phyloP scores from a whole-genome alignment of 1,284 basidiomycete genomes.

The Mycosarcoma mackinlayi region DNA sequence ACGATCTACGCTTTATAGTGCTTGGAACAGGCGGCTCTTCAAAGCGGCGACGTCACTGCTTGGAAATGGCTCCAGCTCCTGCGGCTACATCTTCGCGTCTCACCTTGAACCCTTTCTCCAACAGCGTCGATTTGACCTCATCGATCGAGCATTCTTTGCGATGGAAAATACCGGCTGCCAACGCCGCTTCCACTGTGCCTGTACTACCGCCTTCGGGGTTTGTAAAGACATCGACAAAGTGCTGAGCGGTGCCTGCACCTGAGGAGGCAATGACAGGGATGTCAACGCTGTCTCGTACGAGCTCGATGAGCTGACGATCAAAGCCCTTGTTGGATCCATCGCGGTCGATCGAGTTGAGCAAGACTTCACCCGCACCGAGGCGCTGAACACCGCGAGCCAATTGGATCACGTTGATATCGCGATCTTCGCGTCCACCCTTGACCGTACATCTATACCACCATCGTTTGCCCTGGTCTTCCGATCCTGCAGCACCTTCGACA shows the following conservation, averaged over 20 bases:
- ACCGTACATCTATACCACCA: conserved; percentile 99
- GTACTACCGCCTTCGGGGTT: conserved; percentile 38
- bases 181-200: conserved; percentile 81
- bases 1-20: too few species aligned
- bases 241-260: conserved; percentile 80
- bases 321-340: conserved; percentile 95
- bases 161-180: conserved; percentile 99
- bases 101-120: conserved; percentile 52
- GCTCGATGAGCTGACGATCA: conserved; percentile 82
- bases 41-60: too few species aligned
- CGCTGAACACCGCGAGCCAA: conserved; percentile 87
- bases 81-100: conserved; percentile 48
- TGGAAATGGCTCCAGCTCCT: conserved; percentile 50
- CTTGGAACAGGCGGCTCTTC: too few species aligned
- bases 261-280: conserved; percentile 96
- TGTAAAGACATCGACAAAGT: conserved; percentile 81
- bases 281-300: conserved; percentile 78
- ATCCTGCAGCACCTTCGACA: conserved; percentile 68
- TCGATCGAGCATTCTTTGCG: conserved; percentile 80
- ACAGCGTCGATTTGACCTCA: conserved; percentile 68
- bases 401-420: conserved; percentile 92
- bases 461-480: conserved; percentile 75
- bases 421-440: conserved; percentile 86
- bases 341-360: conserved; percentile 96
- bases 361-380: conserved; percentile 92